These are phyloP conservation scores for Russula olivacea DNA, from an alignment of 768 basidiomycete species.

Conservation along the genomic window DNA sequence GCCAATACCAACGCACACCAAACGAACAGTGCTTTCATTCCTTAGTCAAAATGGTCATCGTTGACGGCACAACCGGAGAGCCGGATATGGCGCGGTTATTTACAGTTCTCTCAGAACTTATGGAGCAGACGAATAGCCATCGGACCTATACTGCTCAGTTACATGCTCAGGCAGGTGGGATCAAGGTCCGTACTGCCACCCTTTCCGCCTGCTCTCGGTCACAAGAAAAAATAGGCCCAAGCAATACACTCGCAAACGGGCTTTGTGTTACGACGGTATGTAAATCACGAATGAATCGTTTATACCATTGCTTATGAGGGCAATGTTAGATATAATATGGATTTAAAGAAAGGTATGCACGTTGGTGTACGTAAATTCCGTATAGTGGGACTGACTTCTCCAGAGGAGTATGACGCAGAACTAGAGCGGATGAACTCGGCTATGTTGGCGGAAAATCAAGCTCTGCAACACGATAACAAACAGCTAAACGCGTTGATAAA, in stretches of 20 bases:
- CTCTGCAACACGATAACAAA: constrained; percentile 89
- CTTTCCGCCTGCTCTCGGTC: not conserved
- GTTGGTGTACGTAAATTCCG: constrained; percentile 4
- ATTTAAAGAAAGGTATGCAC: constrained; percentile 69
- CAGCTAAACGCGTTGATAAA: constrained; percentile 86
- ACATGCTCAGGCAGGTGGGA: constrained; percentile 63
- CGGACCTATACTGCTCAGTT: constrained; percentile 63
- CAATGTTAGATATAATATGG: constrained; percentile 71
- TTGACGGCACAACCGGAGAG: constrained; percentile 45
- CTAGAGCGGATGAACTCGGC: constrained; percentile 82
- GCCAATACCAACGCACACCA: not conserved
- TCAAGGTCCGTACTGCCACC: constrained; percentile 55
- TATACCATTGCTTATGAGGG: constrained; percentile 2
- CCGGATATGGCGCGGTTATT: constrained; percentile 59
- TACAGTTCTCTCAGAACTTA: constrained; percentile 68
- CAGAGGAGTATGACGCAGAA: constrained; percentile 88
- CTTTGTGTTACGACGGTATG: constrained; percentile 79
- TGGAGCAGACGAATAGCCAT: constrained; percentile 79
- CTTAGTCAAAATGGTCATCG: constrained; percentile 42
- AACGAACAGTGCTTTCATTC: not conserved
- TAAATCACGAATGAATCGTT: constrained; percentile 17
- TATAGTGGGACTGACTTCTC: constrained; percentile 1
- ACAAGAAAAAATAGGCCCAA: constrained; percentile 52
- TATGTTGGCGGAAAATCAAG: constrained; percentile 77
- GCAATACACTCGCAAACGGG: constrained; percentile 88